phyloP scores from a whole-genome alignment of 441 rosid species.

The Gossypium davidsonii region DNA sequence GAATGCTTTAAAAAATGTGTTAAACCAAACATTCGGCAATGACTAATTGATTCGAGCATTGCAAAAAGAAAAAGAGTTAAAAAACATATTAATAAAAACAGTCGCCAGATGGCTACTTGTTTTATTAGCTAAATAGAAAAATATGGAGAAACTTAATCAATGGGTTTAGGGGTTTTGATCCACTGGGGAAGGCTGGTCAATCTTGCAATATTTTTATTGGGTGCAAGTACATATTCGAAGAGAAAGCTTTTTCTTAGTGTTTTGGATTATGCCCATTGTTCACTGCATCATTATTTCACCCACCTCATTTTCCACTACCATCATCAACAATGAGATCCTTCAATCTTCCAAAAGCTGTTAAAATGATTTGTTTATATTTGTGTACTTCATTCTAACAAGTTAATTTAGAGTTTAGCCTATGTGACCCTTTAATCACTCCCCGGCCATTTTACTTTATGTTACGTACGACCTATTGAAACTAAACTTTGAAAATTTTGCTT shows the following conservation, averaged over 20 bases:
- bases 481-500: not conserved
- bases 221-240: not conserved
- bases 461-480: not conserved
- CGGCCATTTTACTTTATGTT: no score
- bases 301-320: slow-evolving; percentile 5
- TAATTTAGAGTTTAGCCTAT: not conserved
- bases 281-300: not conserved
- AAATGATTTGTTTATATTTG: not conserved
- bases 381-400: not conserved
- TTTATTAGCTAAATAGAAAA: no score
- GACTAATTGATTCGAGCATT: no score
- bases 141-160: no score
- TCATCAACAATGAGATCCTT: not conserved
- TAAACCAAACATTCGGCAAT: no score
- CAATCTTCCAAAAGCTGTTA: not conserved
- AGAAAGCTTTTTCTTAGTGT: not conserved
- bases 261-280: not conserved
- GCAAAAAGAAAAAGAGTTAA: no score
- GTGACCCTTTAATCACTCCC: not conserved
- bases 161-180: no score
- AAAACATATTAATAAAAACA: no score
- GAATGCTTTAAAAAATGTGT: no score
- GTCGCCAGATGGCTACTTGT: no score
- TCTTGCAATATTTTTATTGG: no score
- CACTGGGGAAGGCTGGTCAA: no score